Base-by-base conservation (phyloP, 768 basidiomycete species). In the Phaeolepiota aurea region DNA sequence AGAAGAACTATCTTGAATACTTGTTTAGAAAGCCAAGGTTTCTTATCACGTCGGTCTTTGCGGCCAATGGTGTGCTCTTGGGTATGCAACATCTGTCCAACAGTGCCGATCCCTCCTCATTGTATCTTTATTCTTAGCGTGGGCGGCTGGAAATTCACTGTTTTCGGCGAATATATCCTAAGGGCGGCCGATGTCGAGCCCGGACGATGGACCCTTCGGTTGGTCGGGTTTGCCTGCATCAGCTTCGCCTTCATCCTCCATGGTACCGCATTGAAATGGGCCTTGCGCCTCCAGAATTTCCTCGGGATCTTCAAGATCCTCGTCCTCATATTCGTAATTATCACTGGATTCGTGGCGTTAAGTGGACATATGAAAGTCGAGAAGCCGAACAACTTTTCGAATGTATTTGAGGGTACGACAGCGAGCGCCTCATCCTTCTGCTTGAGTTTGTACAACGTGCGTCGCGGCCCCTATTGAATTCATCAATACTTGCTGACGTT, bases 1-100 rank as follows among this genome's bases (percentile, higher is more conserved):
- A 79, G 51, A 78, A 80, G 53, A 76, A 78, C 2, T 78, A 79
- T 46, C 58, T 77, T 19, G 78, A 79, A 51, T 74, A 69, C 0
- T 62, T 75, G 2, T 79, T 76, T 51, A 61, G 54, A 33, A 61
- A 54, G 25, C 74, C 75, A 3, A 63, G 56, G 43, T 68, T 66
- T 36, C 55, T 77, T 2, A 68, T 65, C 3, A 77, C 75, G 0
- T 55, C 71, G 9, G 53, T 75, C 12, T 76, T 74, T 38, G 67
- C 73, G 1, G 46, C 55, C 32, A 72, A 71, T 33, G 68, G 71
- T 0, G 72, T 76, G 32, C 31, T 76, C 20, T 43, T 63, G 12
- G 61, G 61, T 63, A 61, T 41, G 58, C 61, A 3, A 54, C 61
- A 0, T 25, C 64, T 12, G 69, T 68, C 5, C 75, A 73, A 45